phyloP scores from a whole-genome alignment of 257 asterid species.

The Capsicum chinense region DNA sequence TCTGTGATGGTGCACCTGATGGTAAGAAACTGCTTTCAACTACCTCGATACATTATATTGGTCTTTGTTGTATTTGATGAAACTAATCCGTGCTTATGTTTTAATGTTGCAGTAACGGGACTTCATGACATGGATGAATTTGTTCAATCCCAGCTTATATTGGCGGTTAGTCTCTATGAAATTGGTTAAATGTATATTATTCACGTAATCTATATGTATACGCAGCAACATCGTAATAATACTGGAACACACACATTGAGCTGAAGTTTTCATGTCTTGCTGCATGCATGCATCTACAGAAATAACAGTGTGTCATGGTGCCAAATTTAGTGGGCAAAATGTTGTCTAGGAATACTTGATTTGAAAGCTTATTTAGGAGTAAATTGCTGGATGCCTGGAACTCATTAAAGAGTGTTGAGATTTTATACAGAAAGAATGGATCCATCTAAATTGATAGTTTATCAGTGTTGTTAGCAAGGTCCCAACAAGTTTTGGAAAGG shows the following conservation, averaged over 20 bases:
- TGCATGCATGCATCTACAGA: background rate
- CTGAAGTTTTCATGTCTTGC: background rate
- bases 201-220: conserved; percentile 5
- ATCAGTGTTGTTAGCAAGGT: no score
- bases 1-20: conserved; percentile 99
- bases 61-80: conserved; percentile 17
- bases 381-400: background rate
- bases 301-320: background rate
- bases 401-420: no score
- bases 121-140: conserved; percentile 99
- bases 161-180: conserved; percentile 69
- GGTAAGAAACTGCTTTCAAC: conserved; percentile 55
- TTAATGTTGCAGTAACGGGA: conserved; percentile 78
- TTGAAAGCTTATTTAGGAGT: background rate
- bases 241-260: background rate
- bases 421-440: no score
- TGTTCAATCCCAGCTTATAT: conserved; percentile 95
- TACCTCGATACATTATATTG: background rate
- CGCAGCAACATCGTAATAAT: background rate
- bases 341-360: background rate
- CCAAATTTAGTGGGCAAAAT: background rate
- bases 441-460: no score
- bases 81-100: background rate
- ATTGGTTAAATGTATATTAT: background rate
- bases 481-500: no score